Evolutionary conservation across 2,329 filamentous ascomycete species (phyloP).

Genomic region (Penicillium freii): DNA sequence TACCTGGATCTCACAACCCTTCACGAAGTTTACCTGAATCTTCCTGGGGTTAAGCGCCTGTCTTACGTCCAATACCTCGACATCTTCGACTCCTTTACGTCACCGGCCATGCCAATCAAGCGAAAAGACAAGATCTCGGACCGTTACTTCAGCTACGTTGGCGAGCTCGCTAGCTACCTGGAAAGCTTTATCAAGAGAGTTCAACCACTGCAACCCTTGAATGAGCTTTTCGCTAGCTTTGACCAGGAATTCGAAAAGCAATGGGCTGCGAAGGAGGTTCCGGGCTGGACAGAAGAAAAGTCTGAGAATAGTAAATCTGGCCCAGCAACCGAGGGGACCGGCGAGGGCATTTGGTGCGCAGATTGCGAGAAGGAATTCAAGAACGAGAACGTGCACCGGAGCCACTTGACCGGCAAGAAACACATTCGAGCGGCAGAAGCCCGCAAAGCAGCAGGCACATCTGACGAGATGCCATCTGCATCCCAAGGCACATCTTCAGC

Average conservation of each 20-base stretch:
- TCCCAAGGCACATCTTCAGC: constrained; percentile 24
- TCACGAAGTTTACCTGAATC: constrained; percentile 87
- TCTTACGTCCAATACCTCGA: constrained; percentile 93
- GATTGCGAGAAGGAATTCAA: constrained; percentile 95
- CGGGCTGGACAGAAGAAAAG: constrained; percentile 69
- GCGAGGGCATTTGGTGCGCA: constrained; percentile 78
- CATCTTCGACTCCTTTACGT: constrained; percentile 79
- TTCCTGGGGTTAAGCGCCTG: constrained; percentile 79
- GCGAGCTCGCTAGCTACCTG: constrained; percentile 75
- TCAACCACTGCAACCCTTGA: constrained; percentile 79
- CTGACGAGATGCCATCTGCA: constrained; percentile 33
- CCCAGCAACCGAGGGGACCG: constrained; percentile 54
- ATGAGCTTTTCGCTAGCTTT: constrained; percentile 71
- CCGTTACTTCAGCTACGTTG: constrained; percentile 86
- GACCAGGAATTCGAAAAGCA: constrained; percentile 79
- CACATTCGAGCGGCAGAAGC: constrained; percentile 80
- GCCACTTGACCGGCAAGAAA: constrained; percentile 85
- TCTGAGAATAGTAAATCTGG: constrained; percentile 40
- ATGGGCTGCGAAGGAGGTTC: constrained; percentile 77
- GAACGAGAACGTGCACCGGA: constrained; percentile 91
- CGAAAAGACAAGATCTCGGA: constrained; percentile 84
- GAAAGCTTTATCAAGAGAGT: constrained; percentile 84
- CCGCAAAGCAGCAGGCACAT: constrained; percentile 48
- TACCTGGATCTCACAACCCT: constrained; percentile 83
- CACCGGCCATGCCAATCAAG: constrained; percentile 71